phyloP scores from a whole-genome alignment of 148 eudicot species.

The Rhododendron kiyosumense region DNA sequence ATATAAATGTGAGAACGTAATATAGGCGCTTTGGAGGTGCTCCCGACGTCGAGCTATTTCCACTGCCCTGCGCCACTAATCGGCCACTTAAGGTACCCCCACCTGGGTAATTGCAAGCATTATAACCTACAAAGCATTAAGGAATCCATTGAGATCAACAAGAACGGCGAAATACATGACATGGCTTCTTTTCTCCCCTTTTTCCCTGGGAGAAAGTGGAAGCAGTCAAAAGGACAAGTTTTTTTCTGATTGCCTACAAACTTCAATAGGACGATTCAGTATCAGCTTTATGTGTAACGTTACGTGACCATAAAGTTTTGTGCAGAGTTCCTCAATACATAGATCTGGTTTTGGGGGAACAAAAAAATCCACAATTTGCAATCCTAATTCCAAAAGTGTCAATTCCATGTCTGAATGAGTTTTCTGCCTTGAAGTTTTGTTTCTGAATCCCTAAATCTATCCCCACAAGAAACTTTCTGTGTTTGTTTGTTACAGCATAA shows the following conservation, averaged over 20 bases:
- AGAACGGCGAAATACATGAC: background rate
- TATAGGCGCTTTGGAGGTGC: background rate
- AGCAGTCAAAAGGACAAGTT: background rate
- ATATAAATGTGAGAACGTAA: background rate
- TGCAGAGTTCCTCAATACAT: background rate
- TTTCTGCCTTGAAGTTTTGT: background rate
- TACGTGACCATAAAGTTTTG: no score
- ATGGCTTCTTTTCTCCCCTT: background rate
- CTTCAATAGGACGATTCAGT: background rate
- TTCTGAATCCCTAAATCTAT: background rate
- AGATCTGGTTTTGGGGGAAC: background rate
- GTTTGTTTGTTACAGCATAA: background rate
- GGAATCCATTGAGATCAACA: background rate
- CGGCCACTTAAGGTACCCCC: constrained; percentile 23
- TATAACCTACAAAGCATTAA: constrained; percentile 38
- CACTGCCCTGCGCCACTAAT: background rate
- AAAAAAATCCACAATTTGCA: background rate
- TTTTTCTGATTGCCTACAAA: background rate
- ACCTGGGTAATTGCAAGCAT: constrained; percentile 48
- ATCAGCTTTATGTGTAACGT: background rate
- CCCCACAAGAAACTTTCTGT: background rate
- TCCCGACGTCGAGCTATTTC: background rate
- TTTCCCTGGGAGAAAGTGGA: background rate
- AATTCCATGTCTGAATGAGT: background rate
- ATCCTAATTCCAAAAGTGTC: background rate